phyloP scores from a whole-genome alignment of 1,284 basidiomycete genomes.

The Hemileia vastatrix region DNA sequence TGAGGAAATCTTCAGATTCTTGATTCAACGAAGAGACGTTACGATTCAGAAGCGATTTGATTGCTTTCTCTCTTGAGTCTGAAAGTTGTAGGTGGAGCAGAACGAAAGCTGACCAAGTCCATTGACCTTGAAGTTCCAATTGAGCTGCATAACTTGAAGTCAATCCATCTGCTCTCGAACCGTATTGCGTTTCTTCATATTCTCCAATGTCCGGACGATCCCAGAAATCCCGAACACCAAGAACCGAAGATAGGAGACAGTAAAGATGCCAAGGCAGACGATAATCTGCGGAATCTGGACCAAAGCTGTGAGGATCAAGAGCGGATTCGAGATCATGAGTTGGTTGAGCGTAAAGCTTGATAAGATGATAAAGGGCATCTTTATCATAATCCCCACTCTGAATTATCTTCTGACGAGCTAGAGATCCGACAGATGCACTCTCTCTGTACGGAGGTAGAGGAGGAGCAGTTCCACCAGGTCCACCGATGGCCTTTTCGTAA shows the following conservation, averaged over 20 bases:
- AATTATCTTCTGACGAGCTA: constrained; percentile 36
- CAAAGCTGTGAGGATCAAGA: constrained; percentile 61
- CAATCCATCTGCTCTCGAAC: constrained; percentile 69
- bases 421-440: constrained; percentile 25
- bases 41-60: constrained; percentile 69
- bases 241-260: constrained; percentile 69
- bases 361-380: constrained; percentile 74
- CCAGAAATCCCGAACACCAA: constrained; percentile 71
- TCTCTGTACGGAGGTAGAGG: constrained; percentile 56
- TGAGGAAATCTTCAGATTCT: constrained; percentile 62
- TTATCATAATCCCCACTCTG: too few relatives aligned
- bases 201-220: constrained; percentile 54
- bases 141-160: constrained; percentile 78
- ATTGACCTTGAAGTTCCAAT: constrained; percentile 67
- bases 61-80: constrained; percentile 65
- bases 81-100: constrained; percentile 78
- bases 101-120: constrained; percentile 80
- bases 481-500: constrained; percentile 52
- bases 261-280: constrained; percentile 89
- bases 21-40: constrained; percentile 61
- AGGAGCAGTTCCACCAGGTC: constrained; percentile 20
- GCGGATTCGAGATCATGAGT: constrained; percentile 49
- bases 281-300: constrained; percentile 65
- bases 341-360: constrained; percentile 60
- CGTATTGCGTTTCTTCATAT: constrained; percentile 48